A percentile compares a stretch with the other conserved stretches of the same genome.
Conservation (phyloP, 2,329 filamentous ascomycete genomes). For the Arthroderma sp. region DNA sequence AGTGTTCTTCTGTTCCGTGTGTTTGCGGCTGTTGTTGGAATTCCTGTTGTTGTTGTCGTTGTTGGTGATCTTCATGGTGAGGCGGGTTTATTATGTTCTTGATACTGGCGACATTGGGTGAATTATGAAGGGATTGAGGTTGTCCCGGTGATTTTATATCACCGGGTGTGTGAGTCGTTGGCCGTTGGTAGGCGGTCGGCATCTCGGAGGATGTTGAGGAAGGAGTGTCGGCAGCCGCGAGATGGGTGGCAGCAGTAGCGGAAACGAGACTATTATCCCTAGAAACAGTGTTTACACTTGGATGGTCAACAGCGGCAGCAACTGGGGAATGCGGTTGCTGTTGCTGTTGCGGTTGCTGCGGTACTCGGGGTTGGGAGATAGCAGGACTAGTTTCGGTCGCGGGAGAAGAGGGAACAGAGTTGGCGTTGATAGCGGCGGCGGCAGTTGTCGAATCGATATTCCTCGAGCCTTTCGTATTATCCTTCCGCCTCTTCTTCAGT, state of each 20-base stretch:
- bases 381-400: neutral
- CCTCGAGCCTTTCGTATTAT: conserved; percentile 53
- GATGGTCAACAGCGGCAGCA: conserved; percentile 7
- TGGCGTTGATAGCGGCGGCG: conserved; percentile 52
- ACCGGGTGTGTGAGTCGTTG: neutral
- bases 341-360: conserved; percentile 14
- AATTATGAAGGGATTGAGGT: conserved; percentile 30
- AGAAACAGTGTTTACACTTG: neutral
- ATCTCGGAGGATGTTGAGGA: neutral
- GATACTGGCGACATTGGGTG: conserved; percentile 58
- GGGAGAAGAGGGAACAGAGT: conserved; percentile 28
- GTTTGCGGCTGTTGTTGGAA: conserved; percentile 10
- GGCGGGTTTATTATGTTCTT: conserved; percentile 66
- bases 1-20: conserved; percentile 13
- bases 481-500: conserved; percentile 97
- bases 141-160: conserved; percentile 8
- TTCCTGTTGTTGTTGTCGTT: conserved; percentile 9
- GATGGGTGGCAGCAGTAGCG: too few relatives aligned
- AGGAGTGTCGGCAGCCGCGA: neutral
- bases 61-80: conserved; percentile 28
- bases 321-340: conserved; percentile 9
- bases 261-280: too few relatives aligned
- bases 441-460: conserved; percentile 55
- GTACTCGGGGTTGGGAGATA: conserved; percentile 1
- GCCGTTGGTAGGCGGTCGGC: conserved; percentile 1